phyloP scores from a whole-genome alignment of 1,139 yeast genomes.

The Ogataea hybrid region DNA sequence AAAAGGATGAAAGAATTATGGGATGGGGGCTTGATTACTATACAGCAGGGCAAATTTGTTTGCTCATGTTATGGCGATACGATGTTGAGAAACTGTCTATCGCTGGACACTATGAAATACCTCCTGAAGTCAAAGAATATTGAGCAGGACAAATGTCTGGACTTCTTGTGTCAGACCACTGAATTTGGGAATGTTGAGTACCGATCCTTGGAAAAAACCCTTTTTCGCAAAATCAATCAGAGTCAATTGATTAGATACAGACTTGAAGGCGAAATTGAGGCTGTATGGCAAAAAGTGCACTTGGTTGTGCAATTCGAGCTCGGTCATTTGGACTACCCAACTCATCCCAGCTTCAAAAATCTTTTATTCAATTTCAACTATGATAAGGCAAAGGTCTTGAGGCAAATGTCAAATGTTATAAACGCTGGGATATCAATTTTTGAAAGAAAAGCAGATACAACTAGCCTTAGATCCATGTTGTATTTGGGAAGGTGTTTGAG shows the following conservation, averaged over 20 bases:
- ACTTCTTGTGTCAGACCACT: constrained; percentile 33
- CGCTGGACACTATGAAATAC: constrained; percentile 40
- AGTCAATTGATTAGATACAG: constrained; percentile 39
- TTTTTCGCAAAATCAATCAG: constrained; percentile 41
- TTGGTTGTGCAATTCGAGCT: constrained; percentile 45
- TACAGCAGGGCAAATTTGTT: not conserved
- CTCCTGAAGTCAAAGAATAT: constrained; percentile 28
- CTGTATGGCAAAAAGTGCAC: constrained; percentile 36
- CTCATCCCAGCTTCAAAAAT: constrained; percentile 38
- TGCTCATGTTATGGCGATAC: constrained; percentile 19
- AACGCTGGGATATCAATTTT: constrained; percentile 45
- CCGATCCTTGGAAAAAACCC: constrained; percentile 41
- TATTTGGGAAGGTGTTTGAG: constrained; percentile 37
- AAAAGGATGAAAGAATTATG: constrained; percentile 12
- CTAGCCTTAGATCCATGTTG: constrained; percentile 38
- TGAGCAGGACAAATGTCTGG: constrained; percentile 30
- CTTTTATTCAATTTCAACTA: constrained; percentile 33
- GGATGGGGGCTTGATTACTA: constrained; percentile 23
- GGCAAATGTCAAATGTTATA: constrained; percentile 40
- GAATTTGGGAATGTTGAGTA: constrained; percentile 41
- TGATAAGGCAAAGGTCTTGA: constrained; percentile 41
- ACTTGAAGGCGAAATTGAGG: constrained; percentile 24
- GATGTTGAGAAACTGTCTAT: constrained; percentile 43
- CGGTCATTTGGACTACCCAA: constrained; percentile 46
- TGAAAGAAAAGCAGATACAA: constrained; percentile 38